These are phyloP conservation scores for Phytophthora fragariae DNA, from an alignment of 352 stramenopile species.

Conservation along the genomic window DNA sequence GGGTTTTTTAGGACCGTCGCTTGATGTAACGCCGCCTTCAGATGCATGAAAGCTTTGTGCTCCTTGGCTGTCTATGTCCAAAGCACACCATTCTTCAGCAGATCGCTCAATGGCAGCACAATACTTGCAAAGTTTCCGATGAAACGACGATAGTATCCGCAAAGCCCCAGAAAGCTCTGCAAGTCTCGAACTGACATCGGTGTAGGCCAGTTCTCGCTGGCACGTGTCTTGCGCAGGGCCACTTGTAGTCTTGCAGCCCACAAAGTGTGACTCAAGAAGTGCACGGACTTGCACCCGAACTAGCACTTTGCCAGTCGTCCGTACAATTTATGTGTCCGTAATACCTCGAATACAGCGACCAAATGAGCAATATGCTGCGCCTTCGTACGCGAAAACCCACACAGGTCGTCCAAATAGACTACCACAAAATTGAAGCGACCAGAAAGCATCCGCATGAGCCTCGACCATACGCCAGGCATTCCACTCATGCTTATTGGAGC, in stretches of 20 bases:
- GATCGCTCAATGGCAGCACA: conserved; percentile 27
- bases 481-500: conserved; percentile 45
- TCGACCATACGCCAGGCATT: conserved; percentile 52
- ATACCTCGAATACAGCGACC: conserved; percentile 29
- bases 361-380: conserved; percentile 30
- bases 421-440: conserved; percentile 35
- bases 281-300: conserved; percentile 24
- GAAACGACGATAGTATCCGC: conserved; percentile 42
- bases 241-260: conserved; percentile 13
- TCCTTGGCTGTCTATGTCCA: conserved; percentile 33
- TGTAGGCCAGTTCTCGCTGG: conserved; percentile 25
- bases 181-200: conserved; percentile 19
- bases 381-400: conserved; percentile 22
- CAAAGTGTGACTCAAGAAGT: conserved; percentile 38
- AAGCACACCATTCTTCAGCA: conserved; percentile 29
- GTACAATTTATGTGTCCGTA: conserved; percentile 32
- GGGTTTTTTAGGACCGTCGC: conserved; percentile 34
- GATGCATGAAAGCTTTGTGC: conserved; percentile 15
- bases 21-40: conserved; percentile 40
- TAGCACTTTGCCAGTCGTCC: conserved; percentile 29
- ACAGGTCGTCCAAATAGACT: conserved; percentile 47
- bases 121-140: conserved; percentile 30
- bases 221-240: conserved; percentile 32
- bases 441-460: conserved; percentile 44
- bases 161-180: conserved; percentile 38